phyloP scores from a whole-genome alignment of 192 early-diverging fungal species.

The Entomortierella beljakovae region DNA sequence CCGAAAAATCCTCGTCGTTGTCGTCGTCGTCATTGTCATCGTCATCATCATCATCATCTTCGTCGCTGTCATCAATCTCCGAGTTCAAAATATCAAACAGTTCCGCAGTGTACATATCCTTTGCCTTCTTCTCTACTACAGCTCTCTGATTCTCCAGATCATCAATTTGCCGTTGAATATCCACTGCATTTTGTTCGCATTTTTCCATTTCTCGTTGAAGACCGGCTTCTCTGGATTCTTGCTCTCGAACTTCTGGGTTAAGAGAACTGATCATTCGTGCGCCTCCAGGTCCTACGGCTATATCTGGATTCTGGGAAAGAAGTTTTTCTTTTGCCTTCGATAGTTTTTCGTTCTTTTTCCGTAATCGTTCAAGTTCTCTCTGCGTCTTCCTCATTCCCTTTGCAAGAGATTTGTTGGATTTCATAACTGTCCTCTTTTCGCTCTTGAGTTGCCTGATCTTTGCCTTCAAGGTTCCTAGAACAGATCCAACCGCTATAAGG shows the following conservation, averaged over 20 bases:
- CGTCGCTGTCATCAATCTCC: slow-evolving; percentile 20
- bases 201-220: slow-evolving; percentile 21
- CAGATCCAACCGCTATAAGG: slow-evolving; percentile 23
- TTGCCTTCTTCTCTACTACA: slow-evolving; percentile 10
- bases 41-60: slow-evolving; percentile 6
- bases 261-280: background rate
- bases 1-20: background rate
- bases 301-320: background rate
- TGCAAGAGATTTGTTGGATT: slow-evolving; percentile 6
- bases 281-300: background rate
- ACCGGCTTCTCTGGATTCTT: slow-evolving; percentile 6
- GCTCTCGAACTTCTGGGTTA: slow-evolving; percentile 3
- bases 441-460: slow-evolving; percentile 40
- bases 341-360: slow-evolving; percentile 30
- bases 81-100: slow-evolving; percentile 21
- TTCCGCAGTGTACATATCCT: slow-evolving; percentile 25
- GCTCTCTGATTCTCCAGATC: slow-evolving; percentile 20
- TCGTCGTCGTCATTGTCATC: no score
- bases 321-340: background rate
- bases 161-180: slow-evolving; percentile 16
- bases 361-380: slow-evolving; percentile 12
- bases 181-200: slow-evolving; percentile 5
- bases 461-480: slow-evolving; percentile 33
- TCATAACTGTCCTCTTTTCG: slow-evolving; percentile 23
- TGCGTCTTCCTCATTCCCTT: slow-evolving; percentile 27